These are phyloP conservation scores for Hysterium pulicare DNA, from an alignment of 2,329 filamentous ascomycete genomes.

Conservation along the genomic window DNA sequence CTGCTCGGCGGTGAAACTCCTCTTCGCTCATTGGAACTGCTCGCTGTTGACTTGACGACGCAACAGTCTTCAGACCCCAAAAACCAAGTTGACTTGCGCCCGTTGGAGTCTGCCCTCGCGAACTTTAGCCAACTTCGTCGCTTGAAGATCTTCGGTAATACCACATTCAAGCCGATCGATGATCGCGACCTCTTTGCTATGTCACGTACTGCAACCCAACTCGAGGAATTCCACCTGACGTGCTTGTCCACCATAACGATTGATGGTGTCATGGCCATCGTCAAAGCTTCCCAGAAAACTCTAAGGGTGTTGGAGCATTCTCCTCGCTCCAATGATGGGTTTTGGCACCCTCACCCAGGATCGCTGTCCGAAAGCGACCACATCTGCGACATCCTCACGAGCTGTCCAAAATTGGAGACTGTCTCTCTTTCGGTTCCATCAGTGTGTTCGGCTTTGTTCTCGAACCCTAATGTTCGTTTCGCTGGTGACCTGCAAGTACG, in stretches of 20 bases:
- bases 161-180: slow-evolving; percentile 50
- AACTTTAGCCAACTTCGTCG: slow-evolving; percentile 50
- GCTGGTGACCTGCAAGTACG: slow-evolving; percentile 49
- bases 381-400: slow-evolving; percentile 47
- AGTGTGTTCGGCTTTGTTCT: slow-evolving; percentile 47
- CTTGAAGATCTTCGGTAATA: slow-evolving; percentile 55
- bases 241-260: slow-evolving; percentile 53
- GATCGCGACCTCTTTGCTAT: slow-evolving; percentile 50
- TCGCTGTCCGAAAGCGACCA: slow-evolving; percentile 44
- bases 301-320: slow-evolving; percentile 53
- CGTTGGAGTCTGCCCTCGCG: slow-evolving; percentile 42
- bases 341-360: slow-evolving; percentile 50
- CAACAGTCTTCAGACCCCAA: slow-evolving; percentile 40
- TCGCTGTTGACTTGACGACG: slow-evolving; percentile 48
- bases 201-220: slow-evolving; percentile 48
- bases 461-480: slow-evolving; percentile 44
- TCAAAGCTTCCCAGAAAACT: slow-evolving; percentile 47
- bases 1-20: slow-evolving; percentile 44
- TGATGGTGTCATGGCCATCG: slow-evolving; percentile 50
- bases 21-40: slow-evolving; percentile 51
- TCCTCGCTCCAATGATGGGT: slow-evolving; percentile 51
- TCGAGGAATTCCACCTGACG: slow-evolving; percentile 53
- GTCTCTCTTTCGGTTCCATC: slow-evolving; percentile 48
- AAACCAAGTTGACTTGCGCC: slow-evolving; percentile 42
- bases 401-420: slow-evolving; percentile 46